Base-by-base conservation (phyloP, 2,329 filamentous ascomycete species). In the Scedosporium aurantiacum region DNA sequence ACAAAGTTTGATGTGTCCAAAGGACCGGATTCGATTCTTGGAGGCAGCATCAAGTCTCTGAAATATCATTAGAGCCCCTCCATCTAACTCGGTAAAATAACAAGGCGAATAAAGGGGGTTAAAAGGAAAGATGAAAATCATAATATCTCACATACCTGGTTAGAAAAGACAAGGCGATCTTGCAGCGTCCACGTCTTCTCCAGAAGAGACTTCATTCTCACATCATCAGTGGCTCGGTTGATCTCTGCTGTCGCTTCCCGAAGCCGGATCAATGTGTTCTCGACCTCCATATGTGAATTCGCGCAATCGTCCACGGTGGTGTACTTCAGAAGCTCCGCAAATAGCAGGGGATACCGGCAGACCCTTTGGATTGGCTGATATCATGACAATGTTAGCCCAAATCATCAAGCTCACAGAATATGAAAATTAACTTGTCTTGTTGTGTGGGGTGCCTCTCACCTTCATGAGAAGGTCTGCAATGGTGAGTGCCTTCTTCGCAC, bases 401-500 rank as follows among this genome's bases (percentile, higher is more conserved):
- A 52, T 18, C 7, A 16, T 16, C 43, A n/a, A 37, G 40, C 18
- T 3, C 7, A 21, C 12, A 6, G 21, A 43, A 18, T 16, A 14
- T 12, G 32, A 37, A 12, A 37, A 12, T 10, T 37, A 37, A 3
- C 12, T 2, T 12, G 32, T 37, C 32, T 37, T 37, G 8, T 37
- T 37, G 32, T 3, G 10, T 37, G 32, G 32, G 2, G 14, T 1
- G 32, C n/a, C 18, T 57, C 72, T 65, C 67, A 90, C 91, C 83
- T 97, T 97, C 66, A 97, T 91, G 61, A 97, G 79, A 4, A 97
- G 79, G 73, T 97, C 94, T 57, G 86, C 84, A 65, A 97, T 83
- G 1, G 89, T 91, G 65, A 96, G 76, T 2, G 90, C 88, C 69
- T 91, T 95, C 68, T 83, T 90, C 32, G 81, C 79, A 61, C 84